These are phyloP conservation scores for Leccinum truebloodii DNA, from an alignment of 768 basidiomycete species.

Conservation along the genomic window DNA sequence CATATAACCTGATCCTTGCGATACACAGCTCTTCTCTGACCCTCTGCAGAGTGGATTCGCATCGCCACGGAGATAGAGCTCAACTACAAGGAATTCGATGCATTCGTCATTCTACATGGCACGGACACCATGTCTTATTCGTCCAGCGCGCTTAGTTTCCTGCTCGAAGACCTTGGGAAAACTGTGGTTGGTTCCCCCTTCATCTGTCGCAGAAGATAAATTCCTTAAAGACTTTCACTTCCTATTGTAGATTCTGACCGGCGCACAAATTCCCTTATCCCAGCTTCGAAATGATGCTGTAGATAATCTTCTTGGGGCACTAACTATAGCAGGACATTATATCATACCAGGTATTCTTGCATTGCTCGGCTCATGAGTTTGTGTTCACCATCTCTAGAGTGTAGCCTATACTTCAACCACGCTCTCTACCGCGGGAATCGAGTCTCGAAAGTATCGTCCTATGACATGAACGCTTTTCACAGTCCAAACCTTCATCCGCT, in stretches of 20 bases:
- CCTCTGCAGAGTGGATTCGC: constrained; percentile 76
- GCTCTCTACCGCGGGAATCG: constrained; percentile 84
- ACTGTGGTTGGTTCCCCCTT: constrained; percentile 60
- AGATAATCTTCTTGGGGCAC: constrained; percentile 87
- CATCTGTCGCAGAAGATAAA: background rate
- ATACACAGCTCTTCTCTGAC: constrained; percentile 5
- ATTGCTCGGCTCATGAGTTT: background rate
- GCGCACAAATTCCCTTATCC: constrained; percentile 91
- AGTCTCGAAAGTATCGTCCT: constrained; percentile 79
- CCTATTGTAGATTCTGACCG: constrained; percentile 73
- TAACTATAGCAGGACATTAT: constrained; percentile 87
- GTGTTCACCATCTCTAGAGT: constrained; percentile 49
- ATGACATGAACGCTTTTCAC: constrained; percentile 79
- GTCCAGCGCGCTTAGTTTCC: constrained; percentile 84
- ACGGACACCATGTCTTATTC: constrained; percentile 93
- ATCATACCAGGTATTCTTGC: constrained; percentile 75
- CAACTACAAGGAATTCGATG: constrained; percentile 84
- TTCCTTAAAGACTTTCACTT: background rate
- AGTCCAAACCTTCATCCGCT: constrained; percentile 85
- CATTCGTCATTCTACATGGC: constrained; percentile 88
- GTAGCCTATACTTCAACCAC: constrained; percentile 88
- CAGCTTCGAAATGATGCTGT: constrained; percentile 93
- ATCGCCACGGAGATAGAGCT: constrained; percentile 92
- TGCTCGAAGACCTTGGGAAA: constrained; percentile 91
- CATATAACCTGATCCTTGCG: constrained; percentile 1